phyloP scores from a whole-genome alignment of 208 protist species.

The Leptomonas pyrrhocoris region DNA sequence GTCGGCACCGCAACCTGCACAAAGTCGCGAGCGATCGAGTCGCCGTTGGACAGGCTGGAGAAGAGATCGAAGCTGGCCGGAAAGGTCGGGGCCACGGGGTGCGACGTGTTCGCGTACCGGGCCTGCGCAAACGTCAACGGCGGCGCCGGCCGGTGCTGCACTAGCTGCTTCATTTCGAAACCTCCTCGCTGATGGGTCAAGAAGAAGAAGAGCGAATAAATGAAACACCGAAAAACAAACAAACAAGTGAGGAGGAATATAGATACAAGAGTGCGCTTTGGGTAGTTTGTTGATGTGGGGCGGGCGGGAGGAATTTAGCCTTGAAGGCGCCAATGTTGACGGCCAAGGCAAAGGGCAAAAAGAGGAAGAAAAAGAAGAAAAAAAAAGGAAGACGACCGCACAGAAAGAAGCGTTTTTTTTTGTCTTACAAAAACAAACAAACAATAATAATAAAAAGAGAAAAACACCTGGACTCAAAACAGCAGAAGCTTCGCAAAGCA shows the following conservation, averaged over 20 bases:
- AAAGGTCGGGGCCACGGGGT: constrained; percentile 22
- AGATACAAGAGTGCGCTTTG: too few species aligned
- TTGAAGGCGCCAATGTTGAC: too few species aligned
- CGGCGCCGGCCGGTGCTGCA: constrained; percentile 23
- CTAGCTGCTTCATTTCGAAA: not conserved
- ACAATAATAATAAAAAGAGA: constrained; percentile 9
- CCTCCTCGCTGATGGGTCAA: not conserved
- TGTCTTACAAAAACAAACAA: constrained; percentile 3
- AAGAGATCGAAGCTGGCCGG: constrained; percentile 18
- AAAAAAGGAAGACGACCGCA: not conserved
- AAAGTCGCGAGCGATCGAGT: constrained; percentile 25
- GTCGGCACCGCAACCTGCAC: constrained; percentile 18
- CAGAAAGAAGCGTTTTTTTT: not conserved
- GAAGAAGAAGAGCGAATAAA: not conserved
- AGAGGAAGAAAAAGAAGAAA: constrained; percentile 5
- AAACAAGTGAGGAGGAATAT: not conserved
- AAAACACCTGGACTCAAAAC: not conserved
- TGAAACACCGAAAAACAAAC: not conserved
- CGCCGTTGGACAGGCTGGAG: constrained; percentile 21
- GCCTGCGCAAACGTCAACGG: constrained; percentile 31
- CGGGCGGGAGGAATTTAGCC: too few species aligned
- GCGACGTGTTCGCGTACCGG: constrained; percentile 24
- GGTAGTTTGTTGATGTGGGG: too few species aligned
- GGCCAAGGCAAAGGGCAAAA: not conserved
- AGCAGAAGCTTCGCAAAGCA: not conserved